A percentile compares a stretch with the other conserved stretches of the same genome.
Conservation (phyloP, 116 monocot genomes). For the Trichopus zeylanicus region DNA sequence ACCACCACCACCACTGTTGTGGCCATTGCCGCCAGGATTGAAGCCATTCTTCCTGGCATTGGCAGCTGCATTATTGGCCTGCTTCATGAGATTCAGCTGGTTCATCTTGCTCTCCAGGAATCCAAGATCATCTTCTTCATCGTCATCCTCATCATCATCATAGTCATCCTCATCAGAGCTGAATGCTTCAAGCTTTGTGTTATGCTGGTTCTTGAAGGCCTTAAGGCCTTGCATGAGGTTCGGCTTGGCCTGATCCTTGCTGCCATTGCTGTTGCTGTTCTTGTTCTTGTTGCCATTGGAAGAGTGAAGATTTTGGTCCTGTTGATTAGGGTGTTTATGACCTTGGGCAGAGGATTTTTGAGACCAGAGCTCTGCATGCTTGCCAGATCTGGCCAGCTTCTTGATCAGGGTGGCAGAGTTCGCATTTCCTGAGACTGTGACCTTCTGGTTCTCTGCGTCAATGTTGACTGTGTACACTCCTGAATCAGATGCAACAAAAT, state of each 20-base stretch:
- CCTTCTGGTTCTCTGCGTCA: conserved; percentile 64
- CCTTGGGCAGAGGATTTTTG: conserved; percentile 13
- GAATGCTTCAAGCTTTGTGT: conserved; percentile 6
- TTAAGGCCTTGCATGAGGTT: conserved; percentile 47
- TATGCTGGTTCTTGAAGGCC: conserved; percentile 46
- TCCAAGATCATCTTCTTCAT: conserved; percentile 18
- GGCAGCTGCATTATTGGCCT: background rate
- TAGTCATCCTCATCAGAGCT: conserved; percentile 32
- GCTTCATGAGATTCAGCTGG: conserved; percentile 15
- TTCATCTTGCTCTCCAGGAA: conserved; percentile 25
- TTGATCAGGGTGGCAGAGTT: conserved; percentile 54
- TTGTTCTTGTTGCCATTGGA: conserved; percentile 9
- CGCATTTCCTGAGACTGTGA: conserved; percentile 63
- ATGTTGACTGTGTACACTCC: conserved; percentile 60
- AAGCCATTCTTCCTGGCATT: conserved; percentile 6
- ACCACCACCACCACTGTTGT: no score
- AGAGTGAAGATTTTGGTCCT: conserved; percentile 6
- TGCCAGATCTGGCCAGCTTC: conserved; percentile 58
- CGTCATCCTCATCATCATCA: conserved; percentile 27
- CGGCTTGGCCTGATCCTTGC: conserved; percentile 20
- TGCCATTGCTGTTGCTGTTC: conserved; percentile 21
- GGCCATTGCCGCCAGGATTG: no score
- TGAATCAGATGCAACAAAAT: conserved; percentile 14
- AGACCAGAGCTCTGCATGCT: conserved; percentile 61
- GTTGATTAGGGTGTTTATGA: conserved; percentile 19